Percentiles rank a stretch among this genome's conserved stretches.
phyloP scores from a whole-genome alignment of 345 rosid species.

The Chamaenerion angustifolium region DNA sequence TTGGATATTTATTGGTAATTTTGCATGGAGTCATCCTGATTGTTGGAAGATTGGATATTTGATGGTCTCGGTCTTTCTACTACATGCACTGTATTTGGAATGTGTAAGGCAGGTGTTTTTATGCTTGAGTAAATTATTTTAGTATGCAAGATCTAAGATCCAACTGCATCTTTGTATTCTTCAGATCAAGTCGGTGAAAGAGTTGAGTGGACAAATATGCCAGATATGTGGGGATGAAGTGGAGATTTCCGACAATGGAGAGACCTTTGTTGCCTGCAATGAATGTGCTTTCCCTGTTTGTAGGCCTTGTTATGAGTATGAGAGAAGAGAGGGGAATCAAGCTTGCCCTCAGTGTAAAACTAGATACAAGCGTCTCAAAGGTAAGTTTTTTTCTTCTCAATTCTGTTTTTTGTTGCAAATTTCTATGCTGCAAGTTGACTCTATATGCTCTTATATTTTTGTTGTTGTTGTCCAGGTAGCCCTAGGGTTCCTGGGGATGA shows the following conservation, averaged over 20 bases:
- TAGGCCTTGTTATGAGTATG: conserved; percentile 86
- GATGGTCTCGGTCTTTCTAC: no score
- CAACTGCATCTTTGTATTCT: not conserved
- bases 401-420: conserved; percentile 17
- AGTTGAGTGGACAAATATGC: conserved; percentile 80
- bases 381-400: conserved; percentile 21
- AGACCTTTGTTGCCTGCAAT: conserved; percentile 89
- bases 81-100: no score
- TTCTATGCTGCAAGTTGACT: not conserved
- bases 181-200: conserved; percentile 82
- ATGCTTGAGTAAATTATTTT: no score
- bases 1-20: no score
- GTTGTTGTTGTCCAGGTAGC: conserved; percentile 38
- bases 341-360: conserved; percentile 98
- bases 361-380: conserved; percentile 75
- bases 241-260: conserved; percentile 54
- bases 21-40: no score
- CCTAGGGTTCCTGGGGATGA: conserved; percentile 95
- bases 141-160: not conserved
- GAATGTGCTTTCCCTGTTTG: conserved; percentile 99
- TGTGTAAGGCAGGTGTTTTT: no score
- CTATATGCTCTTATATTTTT: not conserved
- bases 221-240: conserved; percentile 88
- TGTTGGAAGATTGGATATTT: no score
- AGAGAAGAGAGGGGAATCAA: conserved; percentile 91